Percentiles rank a stretch among this genome's conserved stretches.
Evolutionary conservation across 441 rosid species (phyloP).

Genomic region (Brassica hybrid): DNA sequence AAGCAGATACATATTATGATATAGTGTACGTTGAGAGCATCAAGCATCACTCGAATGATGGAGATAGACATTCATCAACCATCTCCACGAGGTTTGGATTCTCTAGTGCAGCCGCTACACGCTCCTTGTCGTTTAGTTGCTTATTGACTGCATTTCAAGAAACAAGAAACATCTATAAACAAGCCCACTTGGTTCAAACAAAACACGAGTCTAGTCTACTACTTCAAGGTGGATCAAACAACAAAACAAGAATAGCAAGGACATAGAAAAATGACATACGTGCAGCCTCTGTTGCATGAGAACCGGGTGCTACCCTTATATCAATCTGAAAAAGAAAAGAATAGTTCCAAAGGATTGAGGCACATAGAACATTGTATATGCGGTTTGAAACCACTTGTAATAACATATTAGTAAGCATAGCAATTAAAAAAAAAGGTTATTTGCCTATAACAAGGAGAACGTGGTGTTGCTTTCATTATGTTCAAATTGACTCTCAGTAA

Average conservation of each 20-base stretch:
- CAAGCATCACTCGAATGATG: slow-evolving; percentile 56
- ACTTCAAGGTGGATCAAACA: neutral
- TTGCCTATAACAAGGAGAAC: slow-evolving; percentile 1
- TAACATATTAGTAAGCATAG: neutral
- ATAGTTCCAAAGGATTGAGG: neutral
- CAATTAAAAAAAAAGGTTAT: neutral
- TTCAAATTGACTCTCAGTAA: slow-evolving; percentile 9
- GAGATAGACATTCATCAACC: slow-evolving; percentile 86
- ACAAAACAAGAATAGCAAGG: neutral
- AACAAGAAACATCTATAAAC: neutral
- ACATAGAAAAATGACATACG: slow-evolving; percentile 44
- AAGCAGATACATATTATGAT: slow-evolving; percentile 11
- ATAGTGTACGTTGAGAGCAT: slow-evolving; percentile 12
- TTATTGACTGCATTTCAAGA: slow-evolving; percentile 68
- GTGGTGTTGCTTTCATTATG: neutral
- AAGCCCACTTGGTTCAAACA: too few relatives aligned
- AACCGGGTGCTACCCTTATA: slow-evolving; percentile 91
- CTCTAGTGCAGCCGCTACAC: slow-evolving; percentile 94
- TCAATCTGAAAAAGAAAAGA: slow-evolving; percentile 63
- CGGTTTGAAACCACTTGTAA: too few relatives aligned
- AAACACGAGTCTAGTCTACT: neutral
- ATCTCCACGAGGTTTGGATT: slow-evolving; percentile 86
- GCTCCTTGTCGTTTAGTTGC: slow-evolving; percentile 89
- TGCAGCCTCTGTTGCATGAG: slow-evolving; percentile 94
- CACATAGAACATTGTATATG: too few relatives aligned